Base-by-base conservation (phyloP, 257 asterid genomes). In the Solanum sejunctum region DNA sequence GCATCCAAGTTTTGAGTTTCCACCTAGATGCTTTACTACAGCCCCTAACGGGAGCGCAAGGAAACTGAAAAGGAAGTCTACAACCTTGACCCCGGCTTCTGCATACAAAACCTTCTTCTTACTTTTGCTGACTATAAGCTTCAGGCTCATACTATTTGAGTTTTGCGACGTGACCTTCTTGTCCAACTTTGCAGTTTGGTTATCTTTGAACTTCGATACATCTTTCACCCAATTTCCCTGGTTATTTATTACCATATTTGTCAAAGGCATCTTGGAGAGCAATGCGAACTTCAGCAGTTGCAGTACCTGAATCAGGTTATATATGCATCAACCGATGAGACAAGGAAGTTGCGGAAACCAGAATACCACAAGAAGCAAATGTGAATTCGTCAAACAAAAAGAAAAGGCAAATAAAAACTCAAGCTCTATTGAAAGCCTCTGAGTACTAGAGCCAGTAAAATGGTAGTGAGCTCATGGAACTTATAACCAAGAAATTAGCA, bases 31-130 rank as follows among this genome's bases (percentile, higher is more conserved):
- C 84, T 82, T 82, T 60, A 82, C 56, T 7, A 82, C 69, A 36
- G 77, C 41, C 41, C 84, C 84, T 82, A 82, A 60, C 0, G 84
- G 75, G 56, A 82, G 61, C 1, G 21, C 41, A 39, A 82, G 77
- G 60, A 82, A 82, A 82, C 84, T 82, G 69, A 82, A 82, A 57
- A 82, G 56, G 84, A 61, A 23, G 84, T 82, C 84, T 82, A 82
- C 45, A 43, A 82, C 57, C 52, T 82, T 47, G 39, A 82, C 77
- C 60, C 84, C 84, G 7, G 84, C 77, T 64, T 82, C 84, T 12
- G 84, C 84, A 61, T 61, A 82, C 54, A 82, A 51, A 61, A 58
- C 4, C 12, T 61, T 82, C 49, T 82, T 23, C 56, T 82, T 23
- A 82, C 41, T 57, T 82, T 82, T 82, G 56, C 84, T 61, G 10